phyloP scores from a whole-genome alignment of 1,284 basidiomycete genomes.

The Cutaneotrichosporon curvatum region DNA sequence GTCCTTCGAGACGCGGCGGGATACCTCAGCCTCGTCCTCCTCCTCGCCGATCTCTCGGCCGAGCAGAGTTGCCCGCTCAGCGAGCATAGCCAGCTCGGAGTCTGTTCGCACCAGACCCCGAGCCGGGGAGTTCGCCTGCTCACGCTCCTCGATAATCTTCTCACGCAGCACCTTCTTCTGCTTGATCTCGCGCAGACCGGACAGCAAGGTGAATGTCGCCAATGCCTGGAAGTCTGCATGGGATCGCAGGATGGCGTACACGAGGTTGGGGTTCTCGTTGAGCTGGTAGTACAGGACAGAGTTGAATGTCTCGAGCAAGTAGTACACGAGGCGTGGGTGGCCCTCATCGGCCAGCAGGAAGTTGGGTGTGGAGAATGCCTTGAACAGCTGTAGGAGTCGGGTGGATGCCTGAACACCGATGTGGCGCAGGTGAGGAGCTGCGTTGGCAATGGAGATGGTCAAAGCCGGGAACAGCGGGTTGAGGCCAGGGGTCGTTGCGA shows the following conservation, averaged over 20 bases:
- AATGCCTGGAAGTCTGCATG: slow-evolving; percentile 79
- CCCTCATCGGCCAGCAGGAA: slow-evolving; percentile 90
- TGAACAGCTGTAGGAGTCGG: slow-evolving; percentile 76
- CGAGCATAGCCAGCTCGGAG: slow-evolving; percentile 39
- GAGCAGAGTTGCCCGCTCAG: slow-evolving; percentile 41
- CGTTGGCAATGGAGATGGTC: slow-evolving; percentile 80
- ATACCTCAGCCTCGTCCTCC: slow-evolving; percentile 2
- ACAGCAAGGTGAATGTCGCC: slow-evolving; percentile 75
- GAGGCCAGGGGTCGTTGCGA: slow-evolving; percentile 80
- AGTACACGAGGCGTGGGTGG: slow-evolving; percentile 78
- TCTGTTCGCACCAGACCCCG: slow-evolving; percentile 24
- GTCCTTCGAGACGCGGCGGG: neutral
- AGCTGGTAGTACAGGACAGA: slow-evolving; percentile 63
- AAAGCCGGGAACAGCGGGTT: slow-evolving; percentile 84
- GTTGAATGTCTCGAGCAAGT: slow-evolving; percentile 74
- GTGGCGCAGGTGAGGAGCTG: slow-evolving; percentile 75
- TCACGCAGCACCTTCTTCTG: slow-evolving; percentile 65
- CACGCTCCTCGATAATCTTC: slow-evolving; percentile 10
- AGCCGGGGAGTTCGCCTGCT: neutral
- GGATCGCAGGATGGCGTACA: slow-evolving; percentile 75
- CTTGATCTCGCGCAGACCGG: slow-evolving; percentile 74
- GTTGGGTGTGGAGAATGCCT: slow-evolving; percentile 76
- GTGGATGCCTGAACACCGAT: slow-evolving; percentile 74
- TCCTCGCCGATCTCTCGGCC: slow-evolving; percentile 28
- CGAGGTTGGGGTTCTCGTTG: slow-evolving; percentile 72